Conservation (phyloP, 176 grass and related monocot genomes). For the Zea mays region Zm-B73-REFERENCE-NAM-5.0 NC_050101.1:47115501-47116000, state of each 20-base stretch:
- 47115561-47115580: constrained; percentile 84
- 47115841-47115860: neutral
- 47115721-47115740: constrained; percentile 88
- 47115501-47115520: constrained; percentile 72
- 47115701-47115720: constrained; percentile 73
- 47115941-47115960: neutral
- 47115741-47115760: constrained; percentile 63
- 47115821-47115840: neutral
- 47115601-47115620: neutral
- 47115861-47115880: constrained; percentile 9
- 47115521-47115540: constrained; percentile 86
- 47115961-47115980: neutral
- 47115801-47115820: constrained; percentile 14
- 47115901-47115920: constrained; percentile 18
- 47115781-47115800: constrained; percentile 74
- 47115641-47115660: constrained; percentile 9
- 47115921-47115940: neutral
- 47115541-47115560: constrained; percentile 74
- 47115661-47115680: constrained; percentile 53
- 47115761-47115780: constrained; percentile 91
- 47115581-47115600: constrained; percentile 73
- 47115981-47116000: neutral
- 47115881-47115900: constrained; percentile 22
- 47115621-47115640: constrained; percentile 9
- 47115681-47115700: constrained; percentile 78